Evolutionary conservation across 495 filamentous ascomycete species (phyloP), one percentile per base, ranked within the genome.

Genomic region (Penicillium samsonianum): DNA sequence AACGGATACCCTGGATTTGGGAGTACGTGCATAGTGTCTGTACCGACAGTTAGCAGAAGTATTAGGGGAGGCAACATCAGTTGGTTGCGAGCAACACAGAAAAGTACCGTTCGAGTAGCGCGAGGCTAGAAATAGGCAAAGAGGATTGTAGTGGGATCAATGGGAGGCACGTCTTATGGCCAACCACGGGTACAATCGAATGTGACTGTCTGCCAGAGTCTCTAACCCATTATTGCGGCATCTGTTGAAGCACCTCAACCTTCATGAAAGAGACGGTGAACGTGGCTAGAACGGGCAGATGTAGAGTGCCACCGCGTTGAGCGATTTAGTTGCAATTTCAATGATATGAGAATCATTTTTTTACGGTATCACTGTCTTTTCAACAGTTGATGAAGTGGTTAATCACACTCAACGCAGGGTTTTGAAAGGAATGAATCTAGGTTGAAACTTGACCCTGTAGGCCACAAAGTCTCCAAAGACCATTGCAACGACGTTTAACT

Each of bases 361-460:
- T 37, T 25, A 9, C 47, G 47, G 47, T 4, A 10, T 37, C 5
- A 22, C 28, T 50, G 0, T 50, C 47, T 38, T 14, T 23, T 50
- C 47, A 50, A 50, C 19, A n/a, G 30, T 33, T 37, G 47, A 38
- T 25, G 30, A 50, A 35, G 12, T 50, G 30, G 30, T 50, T 35
- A 16, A 37, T 31, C 48, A 51, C 14, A 51, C 48, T 40, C 1
- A 51, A 51, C 33, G 9, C 31, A 51, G 4, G 14, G 1, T 51
- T 40, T 51, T 51, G 33, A 51, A n/a, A 38, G 48, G 0, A 38
- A 51, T 50, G 10, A 50, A 17, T 40, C 33, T 10, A 28, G 33
- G 48, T n/a, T 26, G 2, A 51, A 17, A 26, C 28, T 30, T 30
- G 28, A 10, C 28, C 10, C 28, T 30, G 28, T 30, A 30, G 28